Percentiles rank a stretch among this genome's conserved stretches.
phyloP scores from a whole-genome alignment of 2,329 filamentous ascomycete genomes.

The Ophiostoma ulmi region DNA sequence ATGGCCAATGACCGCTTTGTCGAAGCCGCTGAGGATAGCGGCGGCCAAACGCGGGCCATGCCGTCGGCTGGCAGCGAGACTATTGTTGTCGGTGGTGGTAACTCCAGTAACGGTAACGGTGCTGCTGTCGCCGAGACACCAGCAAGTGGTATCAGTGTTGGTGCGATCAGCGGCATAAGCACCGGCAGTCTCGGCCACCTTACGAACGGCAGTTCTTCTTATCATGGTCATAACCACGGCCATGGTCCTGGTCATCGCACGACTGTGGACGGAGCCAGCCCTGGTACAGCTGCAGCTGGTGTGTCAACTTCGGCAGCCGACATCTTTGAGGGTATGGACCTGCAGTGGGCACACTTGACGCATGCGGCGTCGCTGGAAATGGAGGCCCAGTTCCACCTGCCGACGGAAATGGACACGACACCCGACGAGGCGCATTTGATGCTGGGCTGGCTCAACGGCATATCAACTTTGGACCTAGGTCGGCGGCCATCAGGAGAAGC shows the following conservation, averaged over 20 bases:
- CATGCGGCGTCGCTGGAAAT: conserved; percentile 14
- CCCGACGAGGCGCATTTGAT: neutral
- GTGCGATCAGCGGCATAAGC: neutral
- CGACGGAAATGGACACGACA: conserved; percentile 3
- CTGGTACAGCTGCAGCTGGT: neutral
- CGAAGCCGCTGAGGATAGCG: neutral
- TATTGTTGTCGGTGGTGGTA: neutral
- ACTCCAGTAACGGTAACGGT: neutral
- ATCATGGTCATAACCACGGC: neutral
- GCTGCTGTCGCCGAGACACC: neutral
- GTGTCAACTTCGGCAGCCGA: neutral
- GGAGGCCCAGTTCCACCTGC: conserved; percentile 11
- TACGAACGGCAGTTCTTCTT: neutral
- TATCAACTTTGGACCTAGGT: neutral
- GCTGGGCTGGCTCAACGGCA: neutral
- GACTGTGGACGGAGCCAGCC: neutral
- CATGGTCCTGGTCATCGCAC: neutral
- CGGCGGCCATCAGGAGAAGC: neutral
- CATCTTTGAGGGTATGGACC: conserved; percentile 23
- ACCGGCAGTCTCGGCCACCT: neutral
- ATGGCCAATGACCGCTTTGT: conserved; percentile 25
- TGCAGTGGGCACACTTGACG: conserved; percentile 18
- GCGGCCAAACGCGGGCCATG: neutral
- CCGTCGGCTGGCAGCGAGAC: neutral
- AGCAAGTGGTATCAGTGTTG: neutral